Percentiles rank a stretch among this genome's conserved stretches.
phyloP scores from a whole-genome alignment of 768 basidiomycete genomes.

The Sistotremastrum niveocremeum region DNA sequence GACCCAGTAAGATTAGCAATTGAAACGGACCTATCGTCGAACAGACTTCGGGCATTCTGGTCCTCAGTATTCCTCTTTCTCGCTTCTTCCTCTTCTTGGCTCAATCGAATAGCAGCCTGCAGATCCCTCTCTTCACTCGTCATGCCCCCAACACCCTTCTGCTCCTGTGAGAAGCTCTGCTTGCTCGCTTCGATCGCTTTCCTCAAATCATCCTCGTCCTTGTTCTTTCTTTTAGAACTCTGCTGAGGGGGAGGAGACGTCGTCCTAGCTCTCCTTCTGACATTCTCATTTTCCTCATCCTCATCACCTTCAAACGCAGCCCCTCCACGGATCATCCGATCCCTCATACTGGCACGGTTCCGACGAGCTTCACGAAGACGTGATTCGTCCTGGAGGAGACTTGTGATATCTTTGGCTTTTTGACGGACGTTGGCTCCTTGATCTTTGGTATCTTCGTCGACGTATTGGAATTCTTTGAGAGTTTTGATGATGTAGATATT shows the following conservation, averaged over 20 bases:
- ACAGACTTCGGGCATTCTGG: constrained; percentile 59
- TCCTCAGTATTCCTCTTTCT: constrained; percentile 59
- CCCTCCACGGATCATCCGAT: constrained; percentile 73
- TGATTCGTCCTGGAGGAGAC: constrained; percentile 73
- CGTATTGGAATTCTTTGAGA: constrained; percentile 93
- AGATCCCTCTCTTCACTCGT: constrained; percentile 75
- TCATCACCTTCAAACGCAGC: constrained; percentile 27
- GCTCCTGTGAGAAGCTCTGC: constrained; percentile 54
- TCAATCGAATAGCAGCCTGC: constrained; percentile 66
- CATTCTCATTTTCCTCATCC: constrained; percentile 35
- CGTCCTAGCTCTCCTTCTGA: constrained; percentile 2
- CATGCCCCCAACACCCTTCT: constrained; percentile 25
- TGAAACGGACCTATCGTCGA: constrained; percentile 52
- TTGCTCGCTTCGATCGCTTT: constrained; percentile 88
- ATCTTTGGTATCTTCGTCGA: constrained; percentile 93
- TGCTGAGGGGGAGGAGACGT: constrained; percentile 10
- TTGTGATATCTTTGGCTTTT: constrained; percentile 97
- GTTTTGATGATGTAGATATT: constrained; percentile 98
- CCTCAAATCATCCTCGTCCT: constrained; percentile 73
- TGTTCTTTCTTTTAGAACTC: constrained; percentile 15
- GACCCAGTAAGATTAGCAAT: constrained; percentile 2
- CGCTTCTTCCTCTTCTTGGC: constrained; percentile 80
- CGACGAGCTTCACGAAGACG: constrained; percentile 79
- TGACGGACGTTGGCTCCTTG: constrained; percentile 97
- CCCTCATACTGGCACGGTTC: constrained; percentile 80